These are phyloP conservation scores for Plasmopara muralis DNA, from an alignment of 352 stramenopile genomes.

Conservation along the genomic window DNA sequence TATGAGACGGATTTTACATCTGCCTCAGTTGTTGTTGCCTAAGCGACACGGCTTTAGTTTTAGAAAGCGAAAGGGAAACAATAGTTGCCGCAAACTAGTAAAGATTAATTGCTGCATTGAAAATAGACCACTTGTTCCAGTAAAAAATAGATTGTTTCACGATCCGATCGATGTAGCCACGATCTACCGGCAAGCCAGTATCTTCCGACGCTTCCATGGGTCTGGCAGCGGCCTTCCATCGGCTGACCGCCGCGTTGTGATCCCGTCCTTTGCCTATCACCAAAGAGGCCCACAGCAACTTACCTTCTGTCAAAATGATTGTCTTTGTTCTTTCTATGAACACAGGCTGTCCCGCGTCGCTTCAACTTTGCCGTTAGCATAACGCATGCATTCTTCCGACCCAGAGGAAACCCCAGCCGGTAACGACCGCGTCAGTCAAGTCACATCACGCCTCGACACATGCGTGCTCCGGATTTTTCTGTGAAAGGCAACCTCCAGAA, in stretches of 20 bases:
- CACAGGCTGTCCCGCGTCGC: slow-evolving; percentile 24
- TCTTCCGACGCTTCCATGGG: slow-evolving; percentile 3
- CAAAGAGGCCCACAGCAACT: slow-evolving; percentile 14
- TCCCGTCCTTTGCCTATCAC: slow-evolving; percentile 9
- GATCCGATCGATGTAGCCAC: too few species aligned
- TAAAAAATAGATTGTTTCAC: too few species aligned
- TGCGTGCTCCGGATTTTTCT: slow-evolving; percentile 29
- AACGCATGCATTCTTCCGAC: slow-evolving; percentile 29
- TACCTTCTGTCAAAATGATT: slow-evolving; percentile 26
- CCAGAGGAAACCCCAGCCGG: slow-evolving; percentile 19
- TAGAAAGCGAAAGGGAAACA: too few species aligned
- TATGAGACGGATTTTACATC: neutral
- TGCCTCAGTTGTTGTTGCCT: too few species aligned
- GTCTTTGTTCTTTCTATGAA: slow-evolving; percentile 31
- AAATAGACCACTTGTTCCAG: too few species aligned
- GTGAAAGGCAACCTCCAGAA: slow-evolving; percentile 18
- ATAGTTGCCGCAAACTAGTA: too few species aligned
- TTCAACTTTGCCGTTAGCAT: slow-evolving; percentile 39
- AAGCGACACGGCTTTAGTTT: too few species aligned
- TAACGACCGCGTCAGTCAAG: slow-evolving; percentile 20
- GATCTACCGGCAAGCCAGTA: slow-evolving; percentile 5
- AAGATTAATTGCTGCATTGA: neutral
- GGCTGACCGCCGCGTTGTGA: slow-evolving; percentile 12
- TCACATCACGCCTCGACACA: slow-evolving; percentile 25
- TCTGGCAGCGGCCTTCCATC: slow-evolving; percentile 13